Conservation (phyloP, 1,284 basidiomycete genomes). For the Uromyces viciae-fabae region DNA sequence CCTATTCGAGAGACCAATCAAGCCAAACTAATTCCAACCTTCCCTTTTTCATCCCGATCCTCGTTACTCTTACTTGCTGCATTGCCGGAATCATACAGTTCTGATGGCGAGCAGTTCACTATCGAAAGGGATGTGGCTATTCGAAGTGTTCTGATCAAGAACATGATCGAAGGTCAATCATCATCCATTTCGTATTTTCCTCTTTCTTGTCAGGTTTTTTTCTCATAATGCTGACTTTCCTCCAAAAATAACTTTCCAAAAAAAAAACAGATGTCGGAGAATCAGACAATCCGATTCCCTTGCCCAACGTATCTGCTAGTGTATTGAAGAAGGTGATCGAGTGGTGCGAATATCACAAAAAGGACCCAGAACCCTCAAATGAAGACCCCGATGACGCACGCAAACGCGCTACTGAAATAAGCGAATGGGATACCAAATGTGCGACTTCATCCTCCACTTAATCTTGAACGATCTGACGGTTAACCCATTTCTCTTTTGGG, state of each 20-base stretch:
- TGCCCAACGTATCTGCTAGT: conserved; percentile 92
- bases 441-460: neutral
- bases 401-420: conserved; percentile 94
- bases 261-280: conserved; percentile 75
- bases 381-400: conserved; percentile 72
- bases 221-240: neutral
- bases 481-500: no score
- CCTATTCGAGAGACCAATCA: no score
- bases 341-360: conserved; percentile 98
- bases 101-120: conserved; percentile 90
- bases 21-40: no score
- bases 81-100: no score
- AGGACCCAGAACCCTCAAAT: conserved; percentile 84
- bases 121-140: conserved; percentile 93
- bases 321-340: conserved; percentile 98
- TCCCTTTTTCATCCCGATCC: no score
- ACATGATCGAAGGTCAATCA: conserved; percentile 90
- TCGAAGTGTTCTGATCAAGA: conserved; percentile 93
- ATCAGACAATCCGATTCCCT: conserved; percentile 80
- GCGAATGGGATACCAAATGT: conserved; percentile 93
- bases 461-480: no score
- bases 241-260: no score
- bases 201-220: neutral
- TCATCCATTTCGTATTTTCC: conserved; percentile 18
- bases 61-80: no score